Conservation (phyloP, 257 asterid genomes). For the Solanum medicagineum region DNA sequence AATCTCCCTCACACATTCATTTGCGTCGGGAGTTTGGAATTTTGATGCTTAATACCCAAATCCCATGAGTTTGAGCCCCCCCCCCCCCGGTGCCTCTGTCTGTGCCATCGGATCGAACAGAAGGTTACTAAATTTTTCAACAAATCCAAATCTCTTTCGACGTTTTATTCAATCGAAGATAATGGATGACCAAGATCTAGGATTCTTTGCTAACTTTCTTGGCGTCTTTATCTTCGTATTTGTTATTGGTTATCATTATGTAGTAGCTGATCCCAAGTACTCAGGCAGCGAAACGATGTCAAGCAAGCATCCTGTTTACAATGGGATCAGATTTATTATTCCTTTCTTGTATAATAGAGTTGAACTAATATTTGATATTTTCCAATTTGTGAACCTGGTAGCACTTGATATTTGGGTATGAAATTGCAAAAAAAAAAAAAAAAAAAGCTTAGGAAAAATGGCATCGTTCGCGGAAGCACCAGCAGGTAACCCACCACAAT, state of each 20-base stretch:
- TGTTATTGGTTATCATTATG: slow-evolving; percentile 16
- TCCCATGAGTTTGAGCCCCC: neutral
- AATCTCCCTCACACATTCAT: too few relatives aligned
- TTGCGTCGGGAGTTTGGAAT: neutral
- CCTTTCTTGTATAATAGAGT: too few relatives aligned
- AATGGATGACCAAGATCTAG: slow-evolving; percentile 17
- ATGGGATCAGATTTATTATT: too few relatives aligned
- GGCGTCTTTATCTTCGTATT: neutral
- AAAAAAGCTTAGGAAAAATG: too few relatives aligned
- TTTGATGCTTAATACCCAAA: neutral
- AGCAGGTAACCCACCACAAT: neutral
- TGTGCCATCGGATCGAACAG: neutral
- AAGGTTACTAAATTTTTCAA: neutral
- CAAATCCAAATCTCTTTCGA: neutral
- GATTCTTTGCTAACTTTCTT: slow-evolving; percentile 8
- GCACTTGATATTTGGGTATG: too few relatives aligned
- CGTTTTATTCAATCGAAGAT: neutral
- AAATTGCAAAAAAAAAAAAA: too few relatives aligned
- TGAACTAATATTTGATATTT: too few relatives aligned
- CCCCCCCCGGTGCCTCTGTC: too few relatives aligned
- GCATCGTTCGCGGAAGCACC: too few relatives aligned
- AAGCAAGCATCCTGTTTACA: too few relatives aligned
- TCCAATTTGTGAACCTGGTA: too few relatives aligned
- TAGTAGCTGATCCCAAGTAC: slow-evolving; percentile 16
- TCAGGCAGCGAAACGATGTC: neutral